Percentiles rank a stretch among this genome's conserved stretches.
phyloP scores from a whole-genome alignment of 495 filamentous ascomycete species.

The Recurvomyces mirabilis region DNA sequence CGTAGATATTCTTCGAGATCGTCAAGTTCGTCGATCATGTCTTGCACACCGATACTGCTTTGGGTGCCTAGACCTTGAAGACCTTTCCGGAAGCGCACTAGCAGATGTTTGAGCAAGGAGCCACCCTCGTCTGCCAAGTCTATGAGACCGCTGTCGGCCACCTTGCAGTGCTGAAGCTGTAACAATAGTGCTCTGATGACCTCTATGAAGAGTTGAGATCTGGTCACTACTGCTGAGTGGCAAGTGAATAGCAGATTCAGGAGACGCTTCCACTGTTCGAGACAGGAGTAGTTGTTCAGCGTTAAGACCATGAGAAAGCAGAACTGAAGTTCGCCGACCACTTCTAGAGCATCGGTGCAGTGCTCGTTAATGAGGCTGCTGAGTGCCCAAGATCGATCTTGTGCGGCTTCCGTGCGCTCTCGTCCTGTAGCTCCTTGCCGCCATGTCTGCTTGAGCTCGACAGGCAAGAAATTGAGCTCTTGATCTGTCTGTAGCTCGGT shows the following conservation, averaged over 20 bases:
- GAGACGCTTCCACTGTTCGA: constrained; percentile 80
- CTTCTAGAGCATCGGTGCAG: constrained; percentile 25
- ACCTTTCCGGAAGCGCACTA: constrained; percentile 40
- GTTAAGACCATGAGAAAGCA: constrained; percentile 70
- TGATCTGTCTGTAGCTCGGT: constrained; percentile 21
- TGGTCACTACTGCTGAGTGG: constrained; percentile 43
- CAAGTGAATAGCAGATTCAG: constrained; percentile 61
- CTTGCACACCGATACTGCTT: constrained; percentile 19
- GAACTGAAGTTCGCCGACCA: constrained; percentile 83
- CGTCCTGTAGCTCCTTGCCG: constrained; percentile 55
- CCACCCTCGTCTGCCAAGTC: constrained; percentile 44
- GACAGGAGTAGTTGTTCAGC: constrained; percentile 72
- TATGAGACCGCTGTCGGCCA: constrained; percentile 52
- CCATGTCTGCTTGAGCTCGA: constrained; percentile 51
- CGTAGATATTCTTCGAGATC: constrained; percentile 46
- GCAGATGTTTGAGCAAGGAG: constrained; percentile 41
- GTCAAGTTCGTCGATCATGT: constrained; percentile 43
- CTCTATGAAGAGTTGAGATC: constrained; percentile 46
- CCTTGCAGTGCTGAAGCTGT: constrained; percentile 61
- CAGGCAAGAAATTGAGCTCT: constrained; percentile 43
- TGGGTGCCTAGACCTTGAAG: constrained; percentile 29
- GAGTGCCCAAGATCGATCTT: constrained; percentile 63
- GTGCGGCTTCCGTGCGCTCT: constrained; percentile 58
- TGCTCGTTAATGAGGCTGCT: constrained; percentile 38
- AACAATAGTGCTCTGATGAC: constrained; percentile 53